A percentile compares a stretch with the other conserved stretches of the same genome.
phyloP scores from a whole-genome alignment of 805 yeast species.

The Phaffomyces antillensis region DNA sequence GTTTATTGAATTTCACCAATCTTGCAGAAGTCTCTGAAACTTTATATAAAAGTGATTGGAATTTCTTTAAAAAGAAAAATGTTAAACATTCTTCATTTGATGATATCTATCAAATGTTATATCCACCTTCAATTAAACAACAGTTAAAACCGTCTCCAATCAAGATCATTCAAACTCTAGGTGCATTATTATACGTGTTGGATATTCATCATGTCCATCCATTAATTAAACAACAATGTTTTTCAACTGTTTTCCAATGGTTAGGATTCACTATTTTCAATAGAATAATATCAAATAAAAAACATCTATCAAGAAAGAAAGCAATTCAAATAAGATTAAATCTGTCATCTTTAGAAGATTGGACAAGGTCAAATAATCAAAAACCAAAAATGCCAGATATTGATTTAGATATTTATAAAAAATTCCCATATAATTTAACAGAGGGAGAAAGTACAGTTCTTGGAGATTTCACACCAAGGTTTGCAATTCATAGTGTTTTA shows the following conservation, averaged over 20 bases:
- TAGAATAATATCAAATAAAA: slow-evolving; percentile 56
- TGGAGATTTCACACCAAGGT: slow-evolving; percentile 2
- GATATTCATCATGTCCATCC: slow-evolving; percentile 78
- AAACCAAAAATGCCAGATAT: slow-evolving; percentile 27
- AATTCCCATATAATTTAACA: slow-evolving; percentile 31
- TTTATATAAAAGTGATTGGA: slow-evolving; percentile 70
- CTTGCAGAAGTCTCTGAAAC: slow-evolving; percentile 78
- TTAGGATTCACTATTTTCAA: slow-evolving; percentile 69
- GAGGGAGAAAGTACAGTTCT: slow-evolving; percentile 18
- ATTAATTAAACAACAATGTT: slow-evolving; percentile 66
- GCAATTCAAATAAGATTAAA: slow-evolving; percentile 90
- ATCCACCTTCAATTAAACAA: slow-evolving; percentile 78
- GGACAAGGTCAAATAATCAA: slow-evolving; percentile 53
- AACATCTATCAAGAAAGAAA: slow-evolving; percentile 67
- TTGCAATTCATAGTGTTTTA: slow-evolving; percentile 8
- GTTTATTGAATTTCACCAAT: slow-evolving; percentile 68
- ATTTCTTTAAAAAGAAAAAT: slow-evolving; percentile 40
- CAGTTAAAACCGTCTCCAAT: slow-evolving; percentile 88
- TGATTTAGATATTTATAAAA: slow-evolving; percentile 30
- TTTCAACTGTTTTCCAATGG: slow-evolving; percentile 75
- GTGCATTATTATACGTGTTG: slow-evolving; percentile 81
- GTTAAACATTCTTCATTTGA: slow-evolving; percentile 49
- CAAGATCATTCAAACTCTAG: slow-evolving; percentile 75
- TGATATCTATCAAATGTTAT: slow-evolving; percentile 66
- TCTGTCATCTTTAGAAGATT: slow-evolving; percentile 81